Evolutionary conservation across 2,329 filamentous ascomycete genomes (phyloP).

Genomic region (Periconia macrospinosa): DNA sequence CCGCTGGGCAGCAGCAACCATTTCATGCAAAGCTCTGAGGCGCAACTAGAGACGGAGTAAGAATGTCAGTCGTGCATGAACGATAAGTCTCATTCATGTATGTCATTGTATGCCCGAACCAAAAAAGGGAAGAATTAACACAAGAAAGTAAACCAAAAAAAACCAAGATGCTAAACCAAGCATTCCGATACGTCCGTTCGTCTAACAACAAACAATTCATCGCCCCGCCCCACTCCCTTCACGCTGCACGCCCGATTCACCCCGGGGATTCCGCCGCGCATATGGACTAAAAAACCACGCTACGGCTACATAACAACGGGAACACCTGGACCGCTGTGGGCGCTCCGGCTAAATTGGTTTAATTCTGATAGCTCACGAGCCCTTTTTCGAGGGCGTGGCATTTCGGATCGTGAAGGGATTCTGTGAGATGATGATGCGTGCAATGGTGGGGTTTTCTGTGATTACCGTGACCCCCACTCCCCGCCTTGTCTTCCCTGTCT

Average conservation of each 20-base stretch:
- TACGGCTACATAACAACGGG: not conserved
- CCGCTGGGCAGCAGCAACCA: not conserved
- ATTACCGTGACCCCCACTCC: too few species aligned
- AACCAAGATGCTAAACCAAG: not conserved
- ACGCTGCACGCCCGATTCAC: not conserved
- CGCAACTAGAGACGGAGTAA: not conserved
- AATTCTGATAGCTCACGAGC: too few species aligned
- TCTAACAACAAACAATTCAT: not conserved
- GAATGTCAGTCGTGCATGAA: too few species aligned
- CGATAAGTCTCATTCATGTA: too few species aligned
- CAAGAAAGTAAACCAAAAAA: too few species aligned
- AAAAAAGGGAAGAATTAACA: too few species aligned
- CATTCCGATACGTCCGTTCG: not conserved
- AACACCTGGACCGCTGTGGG: not conserved
- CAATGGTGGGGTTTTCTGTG: too few species aligned
- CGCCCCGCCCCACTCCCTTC: not conserved
- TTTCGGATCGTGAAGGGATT: too few species aligned
- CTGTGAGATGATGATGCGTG: too few species aligned
- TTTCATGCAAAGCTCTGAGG: constrained; percentile 1
- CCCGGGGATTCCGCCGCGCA: not conserved
- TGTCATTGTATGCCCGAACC: too few species aligned
- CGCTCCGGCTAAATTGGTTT: not conserved
- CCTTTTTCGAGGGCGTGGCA: too few species aligned
- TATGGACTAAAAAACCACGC: not conserved
- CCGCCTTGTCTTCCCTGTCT: too few species aligned